These are phyloP conservation scores for Kodamaea anthophila DNA, from an alignment of 1,139 yeast species.

Conservation along the genomic window DNA sequence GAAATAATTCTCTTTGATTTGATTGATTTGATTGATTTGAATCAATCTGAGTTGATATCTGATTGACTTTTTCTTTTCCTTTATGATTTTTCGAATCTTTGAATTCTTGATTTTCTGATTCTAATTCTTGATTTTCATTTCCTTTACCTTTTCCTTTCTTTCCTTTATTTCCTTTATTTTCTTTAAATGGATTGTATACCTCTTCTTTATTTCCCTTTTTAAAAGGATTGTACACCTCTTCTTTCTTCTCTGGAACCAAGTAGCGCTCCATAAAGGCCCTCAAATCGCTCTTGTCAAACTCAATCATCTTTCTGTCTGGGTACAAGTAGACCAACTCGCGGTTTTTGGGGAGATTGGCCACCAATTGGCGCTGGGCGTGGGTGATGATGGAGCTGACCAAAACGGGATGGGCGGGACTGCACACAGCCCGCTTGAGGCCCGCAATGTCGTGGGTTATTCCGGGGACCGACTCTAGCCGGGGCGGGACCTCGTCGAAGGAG, in stretches of 20 bases:
- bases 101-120: not conserved
- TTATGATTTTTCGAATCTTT: not conserved
- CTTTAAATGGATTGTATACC: not conserved
- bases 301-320: slow-evolving; percentile 47
- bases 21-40: not conserved
- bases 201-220: slow-evolving; percentile 2
- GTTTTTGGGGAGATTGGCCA: not conserved
- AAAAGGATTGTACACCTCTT: slow-evolving; percentile 31
- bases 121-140: not conserved
- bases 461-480: slow-evolving; percentile 46
- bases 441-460: slow-evolving; percentile 33
- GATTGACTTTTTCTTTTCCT: not conserved
- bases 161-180: not conserved
- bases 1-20: not conserved
- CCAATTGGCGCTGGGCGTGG: not conserved
- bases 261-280: slow-evolving; percentile 38
- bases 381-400: slow-evolving; percentile 38
- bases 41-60: not conserved
- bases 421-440: slow-evolving; percentile 19
- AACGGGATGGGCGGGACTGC: slow-evolving; percentile 46
- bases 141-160: not conserved
- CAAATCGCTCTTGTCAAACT: slow-evolving; percentile 25
- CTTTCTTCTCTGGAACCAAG: slow-evolving; percentile 26
- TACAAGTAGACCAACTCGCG: slow-evolving; percentile 37
- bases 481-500: slow-evolving; percentile 44